Evolutionary conservation across 345 rosid species (phyloP), one percentile per base, ranked within the genome.

Genomic region (Syzygium aqueum): DNA sequence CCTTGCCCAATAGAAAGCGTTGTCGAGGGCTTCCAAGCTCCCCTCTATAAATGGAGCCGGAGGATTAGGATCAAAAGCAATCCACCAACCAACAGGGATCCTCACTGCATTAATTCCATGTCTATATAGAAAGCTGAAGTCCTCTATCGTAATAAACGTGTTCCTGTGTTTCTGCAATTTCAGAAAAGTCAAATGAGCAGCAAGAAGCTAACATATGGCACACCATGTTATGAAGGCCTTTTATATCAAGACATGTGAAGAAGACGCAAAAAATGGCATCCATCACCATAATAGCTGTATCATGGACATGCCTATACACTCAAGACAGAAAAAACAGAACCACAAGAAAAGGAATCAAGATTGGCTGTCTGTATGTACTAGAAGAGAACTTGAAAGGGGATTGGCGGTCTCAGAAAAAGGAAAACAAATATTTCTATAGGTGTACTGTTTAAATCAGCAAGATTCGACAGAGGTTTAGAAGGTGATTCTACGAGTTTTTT

Each of bases 21-120:
- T 94, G 85, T 95, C 98, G 53, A 95, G 91, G 89, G 95, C 95
- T 89, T 93, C 94, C 89, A 95, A 88, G 53, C 92, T 87, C 59
- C 96, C 98, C 51, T 93, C 96, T 30, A 94, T 85, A 80, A 91
- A 95, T 49, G 98, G 96, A 50, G 91, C 88, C 17, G 98, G 98
- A 91, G 98, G 98, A 88, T 91, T 85, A 46, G 95, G 94, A 91
- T 95, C 98, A 85, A 82, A 93, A 87, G 94, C 95, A 91, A 94
- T 92, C 98, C 98, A 95, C 98, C 98, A 95, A 86, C 96, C 96
- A 85, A 95, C 92, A 37, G 98, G 98, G 59, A 95, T 94, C 88
- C 98, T 92, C 87, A 94, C 95, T 6, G 95, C 87, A 87, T 95
- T 95, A 89, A 95, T 91, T 87, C 96, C 95, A 59, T 92, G 94